Evolutionary conservation across 2,329 filamentous ascomycete species (phyloP), one percentile per base, ranked within the genome.

Genomic region (Fusarium foetens): DNA sequence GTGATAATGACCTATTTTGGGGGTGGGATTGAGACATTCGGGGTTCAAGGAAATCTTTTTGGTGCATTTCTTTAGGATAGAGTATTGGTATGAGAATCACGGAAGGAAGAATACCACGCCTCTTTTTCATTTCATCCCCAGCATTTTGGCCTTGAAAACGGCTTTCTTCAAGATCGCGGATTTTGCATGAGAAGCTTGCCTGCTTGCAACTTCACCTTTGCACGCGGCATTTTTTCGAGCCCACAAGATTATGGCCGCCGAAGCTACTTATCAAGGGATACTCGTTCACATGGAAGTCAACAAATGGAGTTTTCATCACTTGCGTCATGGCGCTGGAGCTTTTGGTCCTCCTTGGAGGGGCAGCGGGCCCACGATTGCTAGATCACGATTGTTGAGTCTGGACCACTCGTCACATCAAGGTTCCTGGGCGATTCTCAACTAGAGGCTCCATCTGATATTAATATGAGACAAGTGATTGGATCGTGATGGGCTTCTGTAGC

Each of bases 391-490:
- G 60, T 41, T 66, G 23, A 66, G 64, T 53, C 55, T 74, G 54
- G 65, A 46, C 54, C 48, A 48, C 51, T 51, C 27, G 49, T 66
- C 60, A 60, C 38, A 58, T 63, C 58, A 73, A 73, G 70, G 66
- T 73, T 66, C 58, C 65, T 63, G 68, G 55, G 13, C 43, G 53
- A 67, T 63, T 64, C 35, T 23, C 31, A 45, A 57, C 27, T 49
- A 46, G 43, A 64, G 67, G 58, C 65, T 64, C 73, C 71, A 66
- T 72, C 43, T 43, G 65, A 70, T 68, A 68, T 70, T 66, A 70
- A 69, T 72, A 60, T 64, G 53, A 65, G 55, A 33, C 39, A 60
- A 31, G 36, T 72, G 55, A 76, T 77, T 77, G 75, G 75, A 49
- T 58, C 57, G 45, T 59, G n/a, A 31, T 19, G 55, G 68, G 63